Percentiles rank a stretch among this genome's conserved stretches.
Evolutionary conservation across 306 rosid species (phyloP).

Genomic region (Vigna nakashimae): DNA sequence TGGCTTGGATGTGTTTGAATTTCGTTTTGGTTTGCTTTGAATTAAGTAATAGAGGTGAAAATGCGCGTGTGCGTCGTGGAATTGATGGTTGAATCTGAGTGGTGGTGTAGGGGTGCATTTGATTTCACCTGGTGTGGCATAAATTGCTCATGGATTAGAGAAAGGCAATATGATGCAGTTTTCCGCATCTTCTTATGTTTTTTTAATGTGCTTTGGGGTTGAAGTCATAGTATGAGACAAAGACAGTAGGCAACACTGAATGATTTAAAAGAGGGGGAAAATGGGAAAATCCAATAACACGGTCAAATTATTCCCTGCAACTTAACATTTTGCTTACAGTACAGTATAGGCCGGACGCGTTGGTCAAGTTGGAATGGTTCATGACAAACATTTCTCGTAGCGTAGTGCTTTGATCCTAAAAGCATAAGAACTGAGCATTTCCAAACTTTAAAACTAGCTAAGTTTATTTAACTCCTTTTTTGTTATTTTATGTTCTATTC

Average conservation of each 20-base stretch:
- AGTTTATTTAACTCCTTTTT: constrained; percentile 1
- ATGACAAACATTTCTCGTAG: not conserved
- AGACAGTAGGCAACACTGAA: not conserved
- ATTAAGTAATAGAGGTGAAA: constrained; percentile 13
- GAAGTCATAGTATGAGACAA: not conserved
- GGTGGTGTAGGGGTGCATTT: not conserved
- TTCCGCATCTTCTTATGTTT: not conserved
- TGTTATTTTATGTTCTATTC: not conserved
- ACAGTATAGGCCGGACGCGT: not conserved
- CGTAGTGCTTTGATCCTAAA: constrained; percentile 25
- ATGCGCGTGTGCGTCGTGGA: not conserved
- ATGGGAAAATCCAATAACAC: not conserved
- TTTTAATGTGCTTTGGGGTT: not conserved
- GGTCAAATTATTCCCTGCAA: constrained; percentile 11
- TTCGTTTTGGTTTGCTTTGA: constrained; percentile 32
- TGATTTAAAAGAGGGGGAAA: not conserved
- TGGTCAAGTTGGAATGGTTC: constrained; percentile 5
- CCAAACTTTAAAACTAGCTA: not conserved
- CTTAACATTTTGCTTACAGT: constrained; percentile 28
- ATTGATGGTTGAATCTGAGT: constrained; percentile 32
- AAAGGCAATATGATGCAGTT: constrained; percentile 15
- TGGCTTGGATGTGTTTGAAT: constrained; percentile 36
- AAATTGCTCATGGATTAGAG: constrained; percentile 19
- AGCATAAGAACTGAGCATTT: not conserved
- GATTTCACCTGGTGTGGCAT: constrained; percentile 28